Conservation (phyloP, 1,284 basidiomycete species). For the Ustilago trichophora region DNA sequence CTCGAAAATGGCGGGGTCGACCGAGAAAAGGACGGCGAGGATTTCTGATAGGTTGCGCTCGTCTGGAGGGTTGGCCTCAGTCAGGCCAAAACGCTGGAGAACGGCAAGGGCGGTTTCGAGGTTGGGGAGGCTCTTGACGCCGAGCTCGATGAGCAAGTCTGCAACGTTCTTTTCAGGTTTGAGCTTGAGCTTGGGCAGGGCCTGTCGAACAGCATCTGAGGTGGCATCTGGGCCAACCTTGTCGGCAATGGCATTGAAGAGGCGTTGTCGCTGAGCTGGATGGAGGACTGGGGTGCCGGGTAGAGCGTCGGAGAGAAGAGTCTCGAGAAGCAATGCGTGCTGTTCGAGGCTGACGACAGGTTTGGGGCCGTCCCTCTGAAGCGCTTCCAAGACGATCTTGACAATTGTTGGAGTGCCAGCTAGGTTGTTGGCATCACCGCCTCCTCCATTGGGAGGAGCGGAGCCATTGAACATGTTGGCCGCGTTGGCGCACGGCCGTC, state of each 20-base stretch:
- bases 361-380: slow-evolving; percentile 72
- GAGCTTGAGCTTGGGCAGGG: slow-evolving; percentile 58
- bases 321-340: slow-evolving; percentile 76
- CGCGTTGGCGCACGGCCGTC: slow-evolving; percentile 43
- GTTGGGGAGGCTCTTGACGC: slow-evolving; percentile 43
- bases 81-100: slow-evolving; percentile 50
- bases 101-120: slow-evolving; percentile 51
- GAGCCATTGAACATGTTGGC: slow-evolving; percentile 48
- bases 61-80: slow-evolving; percentile 39
- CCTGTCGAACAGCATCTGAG: slow-evolving; percentile 56
- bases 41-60: slow-evolving; percentile 55
- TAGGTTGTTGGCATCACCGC: slow-evolving; percentile 38
- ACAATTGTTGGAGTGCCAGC: slow-evolving; percentile 43
- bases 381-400: slow-evolving; percentile 76
- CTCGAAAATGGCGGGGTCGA: slow-evolving; percentile 37
- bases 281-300: slow-evolving; percentile 47
- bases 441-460: slow-evolving; percentile 40
- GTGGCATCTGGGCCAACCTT: slow-evolving; percentile 61
- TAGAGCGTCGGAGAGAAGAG: slow-evolving; percentile 51
- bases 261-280: slow-evolving; percentile 51
- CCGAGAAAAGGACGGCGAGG: slow-evolving; percentile 55
- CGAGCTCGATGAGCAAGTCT: slow-evolving; percentile 55
- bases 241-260: slow-evolving; percentile 60
- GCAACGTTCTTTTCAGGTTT: slow-evolving; percentile 48
- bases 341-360: slow-evolving; percentile 79